Evolutionary conservation across 2,329 filamentous ascomycete species (phyloP).

Genomic region (Fusarium sp.): DNA sequence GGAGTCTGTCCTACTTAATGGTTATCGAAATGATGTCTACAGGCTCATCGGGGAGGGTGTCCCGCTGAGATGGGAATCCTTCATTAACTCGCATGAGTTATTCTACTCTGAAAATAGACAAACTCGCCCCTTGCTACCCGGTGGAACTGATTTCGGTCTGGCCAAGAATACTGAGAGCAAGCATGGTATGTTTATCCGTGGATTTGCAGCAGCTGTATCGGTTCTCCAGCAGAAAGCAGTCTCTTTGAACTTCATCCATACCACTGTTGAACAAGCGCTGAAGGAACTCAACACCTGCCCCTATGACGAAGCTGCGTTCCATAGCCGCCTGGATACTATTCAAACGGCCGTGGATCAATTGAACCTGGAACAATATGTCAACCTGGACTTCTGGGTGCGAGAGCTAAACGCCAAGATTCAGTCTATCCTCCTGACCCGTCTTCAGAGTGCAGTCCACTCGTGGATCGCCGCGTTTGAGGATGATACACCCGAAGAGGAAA

Average conservation of each 20-base stretch:
- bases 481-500: conserved; percentile 61
- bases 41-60: conserved; percentile 85
- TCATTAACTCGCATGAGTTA: conserved; percentile 95
- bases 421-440: conserved; percentile 77
- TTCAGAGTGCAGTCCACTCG: conserved; percentile 83
- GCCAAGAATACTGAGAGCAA: conserved; percentile 79
- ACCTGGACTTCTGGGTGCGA: conserved; percentile 89
- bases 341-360: conserved; percentile 95
- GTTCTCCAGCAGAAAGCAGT: conserved; percentile 88
- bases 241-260: conserved; percentile 79
- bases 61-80: conserved; percentile 94
- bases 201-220: conserved; percentile 88
- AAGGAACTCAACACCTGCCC: conserved; percentile 84
- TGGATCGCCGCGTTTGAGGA: conserved; percentile 91
- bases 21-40: conserved; percentile 92
- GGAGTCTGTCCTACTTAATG: conserved; percentile 86
- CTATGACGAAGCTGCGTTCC: conserved; percentile 83
- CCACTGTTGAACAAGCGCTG: conserved; percentile 82
- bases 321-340: conserved; percentile 81
- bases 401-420: conserved; percentile 89
- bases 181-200: conserved; percentile 95
- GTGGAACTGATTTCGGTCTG: conserved; percentile 52
- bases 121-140: conserved; percentile 55
- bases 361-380: conserved; percentile 95
- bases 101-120: conserved; percentile 65